Evolutionary conservation across 1,284 basidiomycete species (phyloP), one percentile per base, ranked within the genome.

Genomic region (Puccinia coronata): DNA sequence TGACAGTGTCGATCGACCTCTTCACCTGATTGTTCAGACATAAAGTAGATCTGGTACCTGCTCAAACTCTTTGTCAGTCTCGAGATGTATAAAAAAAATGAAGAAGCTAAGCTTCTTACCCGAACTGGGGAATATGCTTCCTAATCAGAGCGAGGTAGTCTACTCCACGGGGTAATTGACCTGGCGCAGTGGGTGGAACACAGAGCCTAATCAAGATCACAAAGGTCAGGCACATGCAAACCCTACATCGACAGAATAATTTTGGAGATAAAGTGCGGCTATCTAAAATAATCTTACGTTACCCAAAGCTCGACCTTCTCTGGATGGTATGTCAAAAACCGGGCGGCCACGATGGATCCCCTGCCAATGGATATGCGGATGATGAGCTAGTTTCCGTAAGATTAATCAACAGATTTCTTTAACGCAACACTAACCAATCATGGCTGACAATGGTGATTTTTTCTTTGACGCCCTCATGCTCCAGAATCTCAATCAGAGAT

Each of bases 21-120:
- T 23, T 36, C 63, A 20, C 39, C 49, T 5, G 63, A 34, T 53
- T 55, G 47, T 51, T 70, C 31, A 39, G 39, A 51, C 76, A 78
- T 78, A 23, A 78, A 57, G 36, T 78, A 78, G 39, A 78, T 61
- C 36, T 78, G 76, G 70, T 78, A 78, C 11, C 76, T 78, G 59
- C 20, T 25, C 20, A 39, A 23, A 39, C 18, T 63, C 28, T 28
- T 47, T 20, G 28, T 55, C 25, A 61, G 25, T 20, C 28, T 34
- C 41, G 61, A n/a, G n/a, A n/a, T 16, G 23, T 16, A 23, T 61
- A 6, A n/a, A 39, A 23, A 53, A 4, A 34, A 36, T 12, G 25
- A 20, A 25, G 23, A 77, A 23, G 18, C 34, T 12, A 55, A 39
- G 6, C 16, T 18, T 41, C 61, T 55, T 41, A 78, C 76, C 76